These are phyloP conservation scores for Alternaria arborescens DNA, from an alignment of 2,329 filamentous ascomycete species.

Conservation along the genomic window DNA sequence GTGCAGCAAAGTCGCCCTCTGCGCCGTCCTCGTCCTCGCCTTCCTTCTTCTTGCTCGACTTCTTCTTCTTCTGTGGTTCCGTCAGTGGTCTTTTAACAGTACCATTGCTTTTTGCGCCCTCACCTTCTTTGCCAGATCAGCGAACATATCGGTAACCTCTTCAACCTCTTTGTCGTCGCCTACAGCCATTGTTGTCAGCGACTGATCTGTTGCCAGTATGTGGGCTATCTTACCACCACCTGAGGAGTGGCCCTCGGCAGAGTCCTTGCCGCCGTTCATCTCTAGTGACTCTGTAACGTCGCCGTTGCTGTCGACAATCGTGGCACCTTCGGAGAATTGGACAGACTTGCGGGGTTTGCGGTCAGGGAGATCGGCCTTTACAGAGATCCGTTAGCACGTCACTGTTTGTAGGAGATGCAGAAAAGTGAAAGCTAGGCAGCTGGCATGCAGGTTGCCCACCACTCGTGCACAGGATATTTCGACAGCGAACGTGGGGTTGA, in stretches of 20 bases:
- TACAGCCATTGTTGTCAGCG: slow-evolving; percentile 36
- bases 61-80: slow-evolving; percentile 67
- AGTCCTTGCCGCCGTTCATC: slow-evolving; percentile 77
- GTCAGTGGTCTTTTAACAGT: slow-evolving; percentile 9
- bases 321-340: slow-evolving; percentile 86
- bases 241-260: slow-evolving; percentile 75
- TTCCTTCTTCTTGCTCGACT: slow-evolving; percentile 67
- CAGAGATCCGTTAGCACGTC: slow-evolving; percentile 34
- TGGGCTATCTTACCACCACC: slow-evolving; percentile 35
- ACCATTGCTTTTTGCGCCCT: not conserved
- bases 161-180: slow-evolving; percentile 66
- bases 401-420: not conserved
- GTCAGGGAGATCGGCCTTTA: slow-evolving; percentile 59
- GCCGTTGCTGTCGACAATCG: slow-evolving; percentile 89
- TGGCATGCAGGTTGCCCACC: slow-evolving; percentile 5
- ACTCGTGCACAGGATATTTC: slow-evolving; percentile 22
- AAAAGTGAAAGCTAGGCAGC: not conserved
- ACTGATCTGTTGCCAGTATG: slow-evolving; percentile 11
- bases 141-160: slow-evolving; percentile 70
- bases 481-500: slow-evolving; percentile 34
- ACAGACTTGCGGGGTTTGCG: slow-evolving; percentile 90
- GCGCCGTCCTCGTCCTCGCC: slow-evolving; percentile 58
- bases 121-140: slow-evolving; percentile 73
- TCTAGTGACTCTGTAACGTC: slow-evolving; percentile 78
- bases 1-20: slow-evolving; percentile 68